A percentile compares a stretch with the other conserved stretches of the same genome.
Evolutionary conservation across 2,329 filamentous ascomycete species (phyloP).

Genomic region (Monilinia polystroma): DNA sequence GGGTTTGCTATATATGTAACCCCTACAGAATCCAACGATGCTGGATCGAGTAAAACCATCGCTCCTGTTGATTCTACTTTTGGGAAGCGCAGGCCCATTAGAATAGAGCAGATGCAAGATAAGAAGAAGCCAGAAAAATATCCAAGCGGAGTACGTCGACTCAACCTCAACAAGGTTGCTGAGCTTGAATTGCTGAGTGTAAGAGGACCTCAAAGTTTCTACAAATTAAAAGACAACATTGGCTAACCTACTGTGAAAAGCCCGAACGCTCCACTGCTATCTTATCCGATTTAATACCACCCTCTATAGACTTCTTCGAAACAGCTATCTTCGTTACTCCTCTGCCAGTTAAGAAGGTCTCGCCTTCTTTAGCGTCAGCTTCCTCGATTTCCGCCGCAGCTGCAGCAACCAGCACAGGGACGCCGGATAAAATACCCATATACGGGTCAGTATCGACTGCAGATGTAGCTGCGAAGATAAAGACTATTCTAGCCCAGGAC

Average conservation of each 20-base stretch:
- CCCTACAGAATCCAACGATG: conserved; percentile 44
- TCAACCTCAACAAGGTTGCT: conserved; percentile 17
- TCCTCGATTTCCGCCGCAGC: conserved; percentile 39
- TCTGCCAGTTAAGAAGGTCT: conserved; percentile 42
- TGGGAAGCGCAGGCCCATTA: conserved; percentile 42
- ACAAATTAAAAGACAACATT: conserved; percentile 11
- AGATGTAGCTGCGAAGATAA: conserved; percentile 51
- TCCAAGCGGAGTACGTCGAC: neutral
- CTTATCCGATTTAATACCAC: conserved; percentile 34
- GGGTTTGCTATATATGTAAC: conserved; percentile 54
- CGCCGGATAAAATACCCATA: conserved; percentile 40
- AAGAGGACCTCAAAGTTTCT: conserved; percentile 23
- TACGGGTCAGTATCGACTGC: conserved; percentile 54
- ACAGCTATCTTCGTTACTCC: conserved; percentile 38
- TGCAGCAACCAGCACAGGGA: conserved; percentile 38
- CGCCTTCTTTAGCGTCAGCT: conserved; percentile 35
- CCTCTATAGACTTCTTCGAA: conserved; percentile 37
- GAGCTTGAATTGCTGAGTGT: conserved; percentile 35
- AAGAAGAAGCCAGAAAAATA: neutral
- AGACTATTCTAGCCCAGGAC: conserved; percentile 49
- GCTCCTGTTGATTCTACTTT: conserved; percentile 30
- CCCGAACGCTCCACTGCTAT: conserved; percentile 32
- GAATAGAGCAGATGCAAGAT: conserved; percentile 39
- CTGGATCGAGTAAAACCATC: conserved; percentile 44
- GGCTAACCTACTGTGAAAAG: conserved; percentile 31